Percentiles rank a stretch among this genome's conserved stretches.
Evolutionary conservation across 177 flowering plant genomes (phyloP).

Genomic region (Tripterygium wilfordii): DNA sequence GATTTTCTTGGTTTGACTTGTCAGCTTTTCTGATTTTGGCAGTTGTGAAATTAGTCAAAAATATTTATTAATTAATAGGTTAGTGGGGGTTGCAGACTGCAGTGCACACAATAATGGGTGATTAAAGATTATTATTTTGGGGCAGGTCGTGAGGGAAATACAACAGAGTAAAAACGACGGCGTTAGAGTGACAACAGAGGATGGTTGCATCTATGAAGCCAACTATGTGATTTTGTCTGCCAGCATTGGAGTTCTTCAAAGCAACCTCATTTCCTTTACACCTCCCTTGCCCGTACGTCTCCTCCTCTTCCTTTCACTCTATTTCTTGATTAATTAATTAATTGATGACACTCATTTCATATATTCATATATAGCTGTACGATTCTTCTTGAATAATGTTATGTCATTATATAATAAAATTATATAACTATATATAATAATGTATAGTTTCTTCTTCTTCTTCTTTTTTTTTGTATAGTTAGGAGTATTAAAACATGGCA

Average conservation of each 20-base stretch:
- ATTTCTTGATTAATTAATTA: too few relatives aligned
- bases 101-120: too few relatives aligned
- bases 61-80: too few relatives aligned
- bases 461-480: too few relatives aligned
- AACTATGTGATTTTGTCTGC: constrained; percentile 73
- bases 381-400: too few relatives aligned
- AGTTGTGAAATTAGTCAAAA: background rate
- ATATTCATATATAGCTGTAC: too few relatives aligned
- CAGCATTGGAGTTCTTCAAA: constrained; percentile 91
- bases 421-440: too few relatives aligned
- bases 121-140: constrained; percentile 16
- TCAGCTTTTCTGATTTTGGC: constrained; percentile 7
- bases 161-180: constrained; percentile 81
- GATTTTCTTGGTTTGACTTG: constrained; percentile 34
- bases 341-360: too few relatives aligned
- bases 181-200: constrained; percentile 74
- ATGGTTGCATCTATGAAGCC: constrained; percentile 68
- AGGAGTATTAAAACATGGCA: too few relatives aligned
- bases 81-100: too few relatives aligned
- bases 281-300: constrained; percentile 81
- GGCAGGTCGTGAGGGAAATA: constrained; percentile 86
- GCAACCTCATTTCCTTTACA: constrained; percentile 67
- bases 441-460: too few relatives aligned
- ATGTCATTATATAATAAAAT: too few relatives aligned
- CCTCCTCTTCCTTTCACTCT: constrained; percentile 5